phyloP scores from a whole-genome alignment of 2,329 filamentous ascomycete species.

The Fusarium subtropicale region DNA sequence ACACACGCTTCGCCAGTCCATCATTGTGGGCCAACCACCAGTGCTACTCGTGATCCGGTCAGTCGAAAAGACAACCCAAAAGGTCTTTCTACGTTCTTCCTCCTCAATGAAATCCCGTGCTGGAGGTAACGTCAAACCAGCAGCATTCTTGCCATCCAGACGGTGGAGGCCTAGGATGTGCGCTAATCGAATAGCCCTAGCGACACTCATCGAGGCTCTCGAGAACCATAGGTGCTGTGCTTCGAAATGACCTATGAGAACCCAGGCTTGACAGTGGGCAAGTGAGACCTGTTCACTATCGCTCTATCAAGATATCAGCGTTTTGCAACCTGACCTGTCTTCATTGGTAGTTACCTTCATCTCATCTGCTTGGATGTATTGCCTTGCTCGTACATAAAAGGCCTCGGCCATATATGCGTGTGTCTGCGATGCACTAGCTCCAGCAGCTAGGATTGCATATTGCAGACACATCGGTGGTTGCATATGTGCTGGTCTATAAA shows the following conservation, averaged over 20 bases:
- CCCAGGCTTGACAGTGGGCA: slow-evolving; percentile 78
- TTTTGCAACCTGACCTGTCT: slow-evolving; percentile 60
- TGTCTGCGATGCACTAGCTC: slow-evolving; percentile 75
- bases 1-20: slow-evolving; percentile 63
- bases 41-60: slow-evolving; percentile 86
- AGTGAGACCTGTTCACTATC: slow-evolving; percentile 60
- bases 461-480: slow-evolving; percentile 82
- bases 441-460: slow-evolving; percentile 84
- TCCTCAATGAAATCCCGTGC: slow-evolving; percentile 80
- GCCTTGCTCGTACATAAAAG: slow-evolving; percentile 83
- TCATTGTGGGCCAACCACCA: slow-evolving; percentile 86
- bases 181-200: slow-evolving; percentile 74
- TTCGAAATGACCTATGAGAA: slow-evolving; percentile 77
- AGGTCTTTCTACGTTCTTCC: slow-evolving; percentile 78
- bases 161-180: slow-evolving; percentile 86
- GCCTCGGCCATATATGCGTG: slow-evolving; percentile 76
- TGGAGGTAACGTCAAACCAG: slow-evolving; percentile 57
- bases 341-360: slow-evolving; percentile 66
- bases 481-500: slow-evolving; percentile 76
- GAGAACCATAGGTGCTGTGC: slow-evolving; percentile 85
- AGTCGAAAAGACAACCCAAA: slow-evolving; percentile 82
- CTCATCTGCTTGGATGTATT: slow-evolving; percentile 84
- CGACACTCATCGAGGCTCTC: slow-evolving; percentile 81
- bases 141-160: slow-evolving; percentile 36
- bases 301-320: slow-evolving; percentile 52